Percentiles rank a stretch among this genome's conserved stretches.
Conservation (phyloP, 2,329 filamentous ascomycete species). For the Pseudonectria foliicola region DNA sequence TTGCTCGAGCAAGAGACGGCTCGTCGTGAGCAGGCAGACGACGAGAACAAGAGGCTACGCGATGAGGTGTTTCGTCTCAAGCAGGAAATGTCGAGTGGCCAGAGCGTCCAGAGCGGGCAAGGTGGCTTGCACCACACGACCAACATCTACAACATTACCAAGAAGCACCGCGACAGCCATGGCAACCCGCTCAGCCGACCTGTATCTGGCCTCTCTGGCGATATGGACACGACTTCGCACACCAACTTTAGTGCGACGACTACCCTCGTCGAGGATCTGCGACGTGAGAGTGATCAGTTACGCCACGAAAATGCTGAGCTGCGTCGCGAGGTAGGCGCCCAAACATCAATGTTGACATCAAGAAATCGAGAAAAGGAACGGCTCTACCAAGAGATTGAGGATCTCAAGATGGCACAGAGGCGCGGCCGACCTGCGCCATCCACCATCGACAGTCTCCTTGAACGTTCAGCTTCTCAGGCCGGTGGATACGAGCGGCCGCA, state of each 20-base stretch:
- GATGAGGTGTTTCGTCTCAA: slow-evolving; percentile 75
- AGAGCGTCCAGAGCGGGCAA: slow-evolving; percentile 14
- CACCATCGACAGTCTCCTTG: slow-evolving; percentile 82
- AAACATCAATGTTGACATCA: slow-evolving; percentile 96
- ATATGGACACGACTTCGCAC: slow-evolving; percentile 40
- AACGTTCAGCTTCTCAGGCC: slow-evolving; percentile 85
- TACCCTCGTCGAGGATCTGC: slow-evolving; percentile 70
- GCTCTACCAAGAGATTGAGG: slow-evolving; percentile 94
- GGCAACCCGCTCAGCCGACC: slow-evolving; percentile 41
- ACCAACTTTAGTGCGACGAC: slow-evolving; percentile 51
- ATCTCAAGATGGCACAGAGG: slow-evolving; percentile 81
- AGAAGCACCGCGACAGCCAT: slow-evolving; percentile 42
- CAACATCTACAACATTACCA: slow-evolving; percentile 60
- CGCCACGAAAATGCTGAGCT: slow-evolving; percentile 90
- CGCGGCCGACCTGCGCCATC: slow-evolving; percentile 56
- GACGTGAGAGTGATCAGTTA: slow-evolving; percentile 63
- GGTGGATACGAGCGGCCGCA: slow-evolving; percentile 61
- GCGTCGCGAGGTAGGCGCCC: slow-evolving; percentile 84
- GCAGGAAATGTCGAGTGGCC: slow-evolving; percentile 42
- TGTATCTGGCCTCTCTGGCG: slow-evolving; percentile 42
- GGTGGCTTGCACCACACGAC: slow-evolving; percentile 48
- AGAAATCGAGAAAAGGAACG: slow-evolving; percentile 92
- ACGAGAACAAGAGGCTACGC: slow-evolving; percentile 75
- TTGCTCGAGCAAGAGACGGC: slow-evolving; percentile 87
- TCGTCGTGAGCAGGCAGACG: slow-evolving; percentile 80